Base-by-base conservation (phyloP, 176 grass and related monocot species). In the Oryza meyeriana region DNA sequence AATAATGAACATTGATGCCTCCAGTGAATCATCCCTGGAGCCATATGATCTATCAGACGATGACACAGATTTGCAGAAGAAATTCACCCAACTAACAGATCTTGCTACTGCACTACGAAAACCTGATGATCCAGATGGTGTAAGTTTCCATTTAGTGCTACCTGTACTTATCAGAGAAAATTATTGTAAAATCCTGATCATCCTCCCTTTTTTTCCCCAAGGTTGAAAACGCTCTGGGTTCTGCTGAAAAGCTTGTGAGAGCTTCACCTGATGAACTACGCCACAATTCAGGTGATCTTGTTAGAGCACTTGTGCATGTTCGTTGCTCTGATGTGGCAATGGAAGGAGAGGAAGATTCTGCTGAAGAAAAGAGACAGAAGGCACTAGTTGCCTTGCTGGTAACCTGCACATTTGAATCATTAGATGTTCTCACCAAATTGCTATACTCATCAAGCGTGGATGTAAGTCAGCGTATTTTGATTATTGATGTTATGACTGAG, bases 1-100 rank as follows among this genome's bases (percentile, higher is more conserved):
- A 83, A 61, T 44, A 66, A 72, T 90, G 70, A 36, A 85, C 75
- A 64, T 44, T 47, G 92, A 97, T 89, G 84, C 77, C 76, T 92
- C 71, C 67, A 93, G 90, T 82, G 90, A 98, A 75, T 84, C 92
- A 72, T 94, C 94, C 22, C 74, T 98, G 72, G 87, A 98, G 69
- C 95, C 95, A 7, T 98, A 98, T 91, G 95, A 98, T 90, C 75
- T 98, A 74, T 91, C 88, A 78, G 95, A 98, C 40, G 92, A 93
- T 86, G 90, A 90, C 80, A 65, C 76, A 70, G 92, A 95, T 89
- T 80, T 95, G 85, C 83, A 94, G 39, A 93, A 88, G 75, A 76
- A 74, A 47, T 95, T 98, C 79, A 87, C 84, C 79, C 92, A 93
- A 77, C 79, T 98, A 16, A 84, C 63, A 76, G 90, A 93, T 89